A percentile compares a stretch with the other conserved stretches of the same genome.
Evolutionary conservation across 2,329 filamentous ascomycete species (phyloP).

Genomic region (Fusarium luffae): DNA sequence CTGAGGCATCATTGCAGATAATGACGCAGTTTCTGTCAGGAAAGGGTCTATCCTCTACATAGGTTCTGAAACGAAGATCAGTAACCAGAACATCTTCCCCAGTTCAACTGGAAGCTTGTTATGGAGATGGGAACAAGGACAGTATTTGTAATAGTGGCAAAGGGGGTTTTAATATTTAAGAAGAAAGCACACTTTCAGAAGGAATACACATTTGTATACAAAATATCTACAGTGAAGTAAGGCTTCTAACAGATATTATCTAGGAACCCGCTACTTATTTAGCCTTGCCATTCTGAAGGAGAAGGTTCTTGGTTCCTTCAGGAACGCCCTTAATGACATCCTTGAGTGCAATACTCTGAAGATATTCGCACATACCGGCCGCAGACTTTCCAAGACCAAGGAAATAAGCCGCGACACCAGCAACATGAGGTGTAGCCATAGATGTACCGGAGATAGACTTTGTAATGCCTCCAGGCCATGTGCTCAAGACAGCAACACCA

Average conservation of each 20-base stretch:
- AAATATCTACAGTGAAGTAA: background rate
- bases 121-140: background rate
- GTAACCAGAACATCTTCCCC: background rate
- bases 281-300: background rate
- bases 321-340: background rate
- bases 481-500: background rate
- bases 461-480: background rate
- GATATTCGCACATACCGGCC: background rate
- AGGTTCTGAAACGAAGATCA: background rate
- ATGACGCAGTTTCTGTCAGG: background rate
- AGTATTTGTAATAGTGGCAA: background rate
- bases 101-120: fast-evolving
- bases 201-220: too few relatives aligned
- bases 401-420: slow-evolving; percentile 10
- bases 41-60: background rate
- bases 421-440: background rate
- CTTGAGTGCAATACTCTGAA: slow-evolving; percentile 5
- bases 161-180: too few relatives aligned
- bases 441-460: background rate
- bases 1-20: background rate
- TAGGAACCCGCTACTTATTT: background rate
- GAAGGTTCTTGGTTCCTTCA: slow-evolving; percentile 5
- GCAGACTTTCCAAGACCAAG: slow-evolving; percentile 7
- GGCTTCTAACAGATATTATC: background rate
- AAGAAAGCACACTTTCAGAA: too few relatives aligned